Percentiles rank a stretch among this genome's conserved stretches.
These are phyloP conservation scores for Sphagnurus paluster DNA, from an alignment of 1,284 basidiomycete genomes.

Conservation along the genomic window DNA sequence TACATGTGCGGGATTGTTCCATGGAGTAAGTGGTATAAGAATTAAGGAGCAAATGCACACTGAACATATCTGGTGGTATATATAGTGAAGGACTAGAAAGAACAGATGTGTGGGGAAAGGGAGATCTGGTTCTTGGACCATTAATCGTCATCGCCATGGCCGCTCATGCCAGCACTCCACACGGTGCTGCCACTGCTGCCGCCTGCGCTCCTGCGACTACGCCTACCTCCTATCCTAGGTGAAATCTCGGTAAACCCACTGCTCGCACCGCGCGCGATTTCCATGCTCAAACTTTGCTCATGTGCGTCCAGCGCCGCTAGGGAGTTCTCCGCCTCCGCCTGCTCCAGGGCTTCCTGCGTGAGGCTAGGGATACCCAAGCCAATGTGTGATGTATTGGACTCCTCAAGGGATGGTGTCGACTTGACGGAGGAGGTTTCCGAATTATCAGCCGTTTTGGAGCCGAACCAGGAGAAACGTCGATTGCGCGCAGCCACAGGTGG, in stretches of 20 bases:
- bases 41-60: conserved; percentile 2
- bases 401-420: conserved; percentile 40
- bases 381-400: conserved; percentile 29
- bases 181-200: conserved; percentile 74
- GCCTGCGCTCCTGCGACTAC: conserved; percentile 54
- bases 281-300: conserved; percentile 69
- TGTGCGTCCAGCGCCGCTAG: conserved; percentile 74
- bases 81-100: neutral
- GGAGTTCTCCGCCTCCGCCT: conserved; percentile 71
- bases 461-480: conserved; percentile 71
- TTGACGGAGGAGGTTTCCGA: conserved; percentile 51
- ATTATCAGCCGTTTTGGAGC: conserved; percentile 42
- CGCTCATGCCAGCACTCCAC: conserved; percentile 81
- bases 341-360: conserved; percentile 74
- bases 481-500: conserved; percentile 32
- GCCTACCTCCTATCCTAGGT: conserved; percentile 49
- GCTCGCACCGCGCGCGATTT: conserved; percentile 70
- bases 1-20: neutral
- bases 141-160: conserved; percentile 47
- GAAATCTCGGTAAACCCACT: conserved; percentile 79
- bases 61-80: conserved; percentile 5
- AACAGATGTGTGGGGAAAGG: neutral
- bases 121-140: neutral
- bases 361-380: conserved; percentile 51
- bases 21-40: neutral